These are phyloP conservation scores for Cercospora beticola DNA, from an alignment of 2,329 filamentous ascomycete species.

Conservation along the genomic window DNA sequence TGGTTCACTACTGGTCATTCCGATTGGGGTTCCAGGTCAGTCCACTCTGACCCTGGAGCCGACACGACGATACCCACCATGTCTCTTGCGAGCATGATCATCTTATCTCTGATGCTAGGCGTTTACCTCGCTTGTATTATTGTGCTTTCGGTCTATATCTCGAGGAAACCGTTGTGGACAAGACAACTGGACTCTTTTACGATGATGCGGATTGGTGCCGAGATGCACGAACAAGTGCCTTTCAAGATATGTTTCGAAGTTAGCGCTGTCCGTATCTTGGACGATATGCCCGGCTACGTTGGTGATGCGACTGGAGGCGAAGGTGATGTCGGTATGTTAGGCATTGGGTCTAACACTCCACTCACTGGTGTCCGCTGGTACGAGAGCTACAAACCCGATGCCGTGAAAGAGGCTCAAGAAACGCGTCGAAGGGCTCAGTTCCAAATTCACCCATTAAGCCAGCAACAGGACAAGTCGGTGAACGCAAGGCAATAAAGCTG, in stretches of 20 bases:
- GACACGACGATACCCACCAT: background rate
- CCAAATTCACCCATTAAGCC: background rate
- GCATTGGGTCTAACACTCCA: background rate
- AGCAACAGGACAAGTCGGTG: background rate
- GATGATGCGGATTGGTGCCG: background rate
- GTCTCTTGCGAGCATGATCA: background rate
- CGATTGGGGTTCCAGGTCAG: background rate
- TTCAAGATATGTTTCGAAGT: background rate
- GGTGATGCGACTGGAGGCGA: background rate
- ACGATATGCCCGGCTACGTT: background rate
- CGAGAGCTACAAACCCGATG: background rate
- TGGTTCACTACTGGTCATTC: background rate
- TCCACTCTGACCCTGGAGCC: background rate
- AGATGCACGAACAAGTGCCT: background rate
- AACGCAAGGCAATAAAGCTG: background rate
- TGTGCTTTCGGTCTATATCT: background rate
- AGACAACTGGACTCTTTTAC: background rate
- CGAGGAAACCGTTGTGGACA: background rate
- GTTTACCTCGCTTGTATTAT: background rate
- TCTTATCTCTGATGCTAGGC: background rate
- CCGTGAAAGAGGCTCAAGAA: background rate
- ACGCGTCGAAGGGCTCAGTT: background rate
- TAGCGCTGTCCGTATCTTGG: background rate
- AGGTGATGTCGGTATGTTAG: background rate
- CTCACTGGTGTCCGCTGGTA: background rate